Base-by-base conservation (phyloP, 2,329 filamentous ascomycete genomes). In the Penicillium polonicum region DNA sequence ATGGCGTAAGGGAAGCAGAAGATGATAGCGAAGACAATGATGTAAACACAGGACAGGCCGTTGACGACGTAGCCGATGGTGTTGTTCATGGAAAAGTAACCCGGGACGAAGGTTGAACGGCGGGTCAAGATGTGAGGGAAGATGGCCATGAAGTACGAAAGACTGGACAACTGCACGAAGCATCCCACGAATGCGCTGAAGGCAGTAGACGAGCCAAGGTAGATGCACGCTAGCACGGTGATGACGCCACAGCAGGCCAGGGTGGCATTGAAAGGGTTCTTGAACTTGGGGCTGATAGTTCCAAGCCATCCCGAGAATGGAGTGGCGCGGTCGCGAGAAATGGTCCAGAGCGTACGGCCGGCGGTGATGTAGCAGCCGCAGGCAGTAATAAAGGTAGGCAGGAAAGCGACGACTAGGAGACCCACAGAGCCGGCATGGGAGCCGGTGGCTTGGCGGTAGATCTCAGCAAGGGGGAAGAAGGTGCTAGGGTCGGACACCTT, bases 311-410 rank as follows among this genome's bases (percentile, higher is more conserved):
- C 55, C 1, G 80, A 77, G 66, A 85, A 82, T 0, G 85, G 85
- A 3, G 85, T 85, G 2, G 85, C 85, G 39, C 82, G 80, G 68
- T 88, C 85, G 33, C 85, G 81, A 38, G 84, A 82, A 33, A 77
- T 66, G 12, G 74, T 76, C 85, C 85, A 88, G 3, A 88, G 76
- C 59, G 83, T 85, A 8, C 86, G 82, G n/a, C 85, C 83, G 0
- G 80, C 76, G 1, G 84, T 86, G 60, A 87, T 82, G 70, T 84
- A 86, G 60, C 78, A 80, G 10, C 85, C 85, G 39, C 72, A 65
- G 33, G 72, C 72, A 41, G 82, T 86, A 38, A 85, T 70, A 33
- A 83, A 71, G 2, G 83, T 85, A 12, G 81, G 81, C 8, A 82
- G 69, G 67, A 84, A 81, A 55, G 84, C 74, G 58, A 86, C 80